Conservation (phyloP, 176 grass and related monocot species). For the Carex myosuroides region DNA sequence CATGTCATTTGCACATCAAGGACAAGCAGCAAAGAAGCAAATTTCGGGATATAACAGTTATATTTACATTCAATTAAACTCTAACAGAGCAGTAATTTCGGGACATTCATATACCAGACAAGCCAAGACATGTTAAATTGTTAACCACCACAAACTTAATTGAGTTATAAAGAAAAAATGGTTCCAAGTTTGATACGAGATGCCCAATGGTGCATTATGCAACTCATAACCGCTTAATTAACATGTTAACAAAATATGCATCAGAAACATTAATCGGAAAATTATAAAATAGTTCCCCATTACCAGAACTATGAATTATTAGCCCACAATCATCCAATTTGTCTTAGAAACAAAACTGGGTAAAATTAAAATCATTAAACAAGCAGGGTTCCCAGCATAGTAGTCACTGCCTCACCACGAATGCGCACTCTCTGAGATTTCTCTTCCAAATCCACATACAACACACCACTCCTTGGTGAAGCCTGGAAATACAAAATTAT, state of each 20-base stretch:
- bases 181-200: background rate
- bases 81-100: background rate
- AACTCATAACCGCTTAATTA: background rate
- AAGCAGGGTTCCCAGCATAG: constrained; percentile 33
- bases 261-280: background rate
- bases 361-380: background rate
- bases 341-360: background rate
- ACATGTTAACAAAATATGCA: background rate
- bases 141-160: background rate
- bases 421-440: constrained; percentile 26
- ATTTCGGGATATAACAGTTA: background rate
- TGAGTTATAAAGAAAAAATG: background rate
- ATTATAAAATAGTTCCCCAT: background rate
- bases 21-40: background rate
- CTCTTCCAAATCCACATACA: constrained; percentile 35
- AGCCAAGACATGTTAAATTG: background rate
- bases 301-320: background rate
- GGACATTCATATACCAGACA: background rate
- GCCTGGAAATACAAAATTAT: constrained; percentile 24
- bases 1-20: background rate
- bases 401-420: constrained; percentile 37
- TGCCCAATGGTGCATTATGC: background rate
- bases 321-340: background rate
- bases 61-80: background rate
- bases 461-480: constrained; percentile 41